A percentile compares a stretch with the other conserved stretches of the same genome.
These are phyloP conservation scores for Podospora sp. DNA, from an alignment of 495 filamentous ascomycete species.

Conservation along the genomic window DNA sequence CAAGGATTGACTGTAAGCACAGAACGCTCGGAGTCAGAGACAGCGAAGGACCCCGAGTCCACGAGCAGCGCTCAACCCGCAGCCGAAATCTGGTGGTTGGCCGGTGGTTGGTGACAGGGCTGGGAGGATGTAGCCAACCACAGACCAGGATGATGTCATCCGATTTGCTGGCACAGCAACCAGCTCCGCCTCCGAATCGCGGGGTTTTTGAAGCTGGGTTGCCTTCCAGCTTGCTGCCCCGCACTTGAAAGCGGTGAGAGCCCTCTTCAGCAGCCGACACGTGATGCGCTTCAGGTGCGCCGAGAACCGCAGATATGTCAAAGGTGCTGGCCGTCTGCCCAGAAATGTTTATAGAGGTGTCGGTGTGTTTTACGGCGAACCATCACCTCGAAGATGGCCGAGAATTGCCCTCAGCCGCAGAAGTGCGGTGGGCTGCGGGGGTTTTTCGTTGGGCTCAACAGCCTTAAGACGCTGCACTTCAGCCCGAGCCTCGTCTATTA, in stretches of 20 bases:
- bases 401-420: constrained; percentile 39
- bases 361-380: neutral
- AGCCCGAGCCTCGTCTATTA: constrained; percentile 61
- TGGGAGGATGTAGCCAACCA: neutral
- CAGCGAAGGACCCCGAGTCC: neutral
- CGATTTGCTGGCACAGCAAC: neutral
- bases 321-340: too few relatives aligned
- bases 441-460: constrained; percentile 25
- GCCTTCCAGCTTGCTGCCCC: neutral
- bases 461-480: constrained; percentile 52
- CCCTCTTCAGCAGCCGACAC: neutral
- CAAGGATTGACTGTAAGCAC: neutral
- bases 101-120: neutral
- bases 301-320: too few relatives aligned
- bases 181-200: neutral
- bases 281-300: neutral
- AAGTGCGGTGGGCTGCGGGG: constrained; percentile 32
- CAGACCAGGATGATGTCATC: neutral
- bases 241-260: neutral
- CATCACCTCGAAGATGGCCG: constrained; percentile 33
- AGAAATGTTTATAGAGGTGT: neutral
- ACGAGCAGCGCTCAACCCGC: neutral
- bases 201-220: neutral
- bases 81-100: neutral
- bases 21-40: neutral